Evolutionary conservation across 176 grass and related monocot species (phyloP).

Genomic region (Miscanthus lutarioriparius): DNA sequence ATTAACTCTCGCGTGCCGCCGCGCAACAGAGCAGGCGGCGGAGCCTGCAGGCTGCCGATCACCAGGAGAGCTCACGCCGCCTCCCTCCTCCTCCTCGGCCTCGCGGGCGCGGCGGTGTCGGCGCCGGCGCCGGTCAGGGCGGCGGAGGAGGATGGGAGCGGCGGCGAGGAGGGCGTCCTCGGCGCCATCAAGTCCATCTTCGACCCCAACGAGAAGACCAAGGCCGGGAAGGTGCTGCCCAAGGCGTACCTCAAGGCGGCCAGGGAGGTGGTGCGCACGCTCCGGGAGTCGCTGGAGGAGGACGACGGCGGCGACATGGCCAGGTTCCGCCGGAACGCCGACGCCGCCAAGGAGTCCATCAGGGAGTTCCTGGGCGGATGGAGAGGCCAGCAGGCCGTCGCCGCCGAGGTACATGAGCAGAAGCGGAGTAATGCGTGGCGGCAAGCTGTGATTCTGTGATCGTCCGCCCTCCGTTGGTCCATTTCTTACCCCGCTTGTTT

Average conservation of each 20-base stretch:
- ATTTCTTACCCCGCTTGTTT: background rate
- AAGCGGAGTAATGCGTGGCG: background rate
- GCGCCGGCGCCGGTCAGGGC: constrained; percentile 34
- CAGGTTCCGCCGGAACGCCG: constrained; percentile 75
- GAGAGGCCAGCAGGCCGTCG: constrained; percentile 67
- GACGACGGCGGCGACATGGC: constrained; percentile 60
- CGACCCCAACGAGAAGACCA: constrained; percentile 83
- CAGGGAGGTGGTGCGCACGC: constrained; percentile 89
- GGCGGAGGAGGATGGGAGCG: constrained; percentile 26
- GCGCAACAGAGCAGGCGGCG: constrained; percentile 73
- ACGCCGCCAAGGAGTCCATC: constrained; percentile 84
- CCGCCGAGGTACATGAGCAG: constrained; percentile 50
- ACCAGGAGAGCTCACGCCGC: constrained; percentile 43
- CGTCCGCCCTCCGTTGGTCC: background rate
- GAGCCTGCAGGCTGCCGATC: background rate
- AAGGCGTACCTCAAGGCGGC: constrained; percentile 91
- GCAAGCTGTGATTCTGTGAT: background rate
- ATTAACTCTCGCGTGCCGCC: constrained; percentile 22
- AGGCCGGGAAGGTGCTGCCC: constrained; percentile 71
- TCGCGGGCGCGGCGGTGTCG: background rate
- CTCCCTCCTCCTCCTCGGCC: constrained; percentile 37
- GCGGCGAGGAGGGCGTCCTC: constrained; percentile 38
- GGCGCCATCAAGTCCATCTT: constrained; percentile 82
- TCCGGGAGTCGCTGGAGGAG: constrained; percentile 76
- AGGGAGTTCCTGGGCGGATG: constrained; percentile 72